These are phyloP conservation scores for Tubosaeta sp. DNA, from an alignment of 768 basidiomycete species.

Conservation along the genomic window DNA sequence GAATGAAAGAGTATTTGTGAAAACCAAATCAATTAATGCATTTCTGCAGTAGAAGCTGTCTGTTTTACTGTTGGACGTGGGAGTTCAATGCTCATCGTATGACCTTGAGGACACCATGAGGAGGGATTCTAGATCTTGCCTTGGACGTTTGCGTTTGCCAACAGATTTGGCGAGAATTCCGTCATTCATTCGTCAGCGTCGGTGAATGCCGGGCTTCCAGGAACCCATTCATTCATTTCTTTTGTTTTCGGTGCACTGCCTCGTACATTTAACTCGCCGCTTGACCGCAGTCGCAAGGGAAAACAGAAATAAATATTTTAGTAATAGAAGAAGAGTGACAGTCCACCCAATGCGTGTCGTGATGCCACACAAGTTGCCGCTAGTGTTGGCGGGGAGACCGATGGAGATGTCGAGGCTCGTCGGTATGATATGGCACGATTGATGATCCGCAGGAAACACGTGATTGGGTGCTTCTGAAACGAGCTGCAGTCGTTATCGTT, in stretches of 20 bases:
- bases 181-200: neutral
- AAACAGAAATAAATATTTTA: neutral
- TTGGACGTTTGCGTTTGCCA: neutral
- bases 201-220: neutral
- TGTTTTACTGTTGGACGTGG: neutral
- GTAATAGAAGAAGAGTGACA: neutral
- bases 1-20: conserved; percentile 12
- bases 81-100: neutral
- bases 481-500: too few species aligned
- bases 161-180: neutral
- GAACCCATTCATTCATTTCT: neutral
- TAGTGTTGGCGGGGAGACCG: too few species aligned
- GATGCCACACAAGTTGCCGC: too few species aligned
- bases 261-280: neutral
- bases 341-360: neutral
- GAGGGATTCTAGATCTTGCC: neutral
- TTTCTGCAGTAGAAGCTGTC: neutral
- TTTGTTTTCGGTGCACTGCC: neutral
- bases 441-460: too few species aligned
- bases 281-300: neutral
- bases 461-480: too few species aligned
- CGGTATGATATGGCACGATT: neutral
- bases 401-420: neutral
- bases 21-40: conserved; percentile 13
- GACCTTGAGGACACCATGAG: conserved; percentile 18